phyloP scores from a whole-genome alignment of 441 rosid species.

The Pelargonium fulgidum region DNA sequence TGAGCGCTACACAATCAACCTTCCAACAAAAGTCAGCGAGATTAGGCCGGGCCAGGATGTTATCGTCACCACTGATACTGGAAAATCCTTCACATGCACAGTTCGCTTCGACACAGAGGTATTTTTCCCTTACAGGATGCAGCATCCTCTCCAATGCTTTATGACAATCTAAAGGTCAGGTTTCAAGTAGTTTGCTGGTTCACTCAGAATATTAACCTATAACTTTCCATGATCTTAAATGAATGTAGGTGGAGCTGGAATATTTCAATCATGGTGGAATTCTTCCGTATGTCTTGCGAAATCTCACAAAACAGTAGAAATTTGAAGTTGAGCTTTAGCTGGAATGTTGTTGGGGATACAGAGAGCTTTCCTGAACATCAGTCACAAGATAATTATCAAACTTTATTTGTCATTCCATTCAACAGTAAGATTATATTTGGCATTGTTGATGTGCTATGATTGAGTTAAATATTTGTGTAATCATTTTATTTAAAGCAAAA shows the following conservation, averaged over 20 bases:
- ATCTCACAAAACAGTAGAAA: constrained; percentile 35
- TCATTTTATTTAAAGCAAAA: too few species aligned
- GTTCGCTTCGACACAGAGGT: constrained; percentile 52
- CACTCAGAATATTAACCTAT: not conserved
- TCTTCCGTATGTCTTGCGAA: constrained; percentile 42
- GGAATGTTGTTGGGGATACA: too few species aligned
- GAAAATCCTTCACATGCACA: constrained; percentile 46
- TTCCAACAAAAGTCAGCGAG: constrained; percentile 40
- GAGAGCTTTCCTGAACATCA: too few species aligned
- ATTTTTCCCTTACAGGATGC: not conserved
- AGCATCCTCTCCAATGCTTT: not conserved
- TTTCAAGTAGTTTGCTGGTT: not conserved
- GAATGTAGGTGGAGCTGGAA: constrained; percentile 48
- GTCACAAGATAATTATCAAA: too few species aligned
- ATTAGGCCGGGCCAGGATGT: constrained; percentile 51
- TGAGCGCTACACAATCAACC: constrained; percentile 48
- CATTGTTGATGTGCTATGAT: too few species aligned
- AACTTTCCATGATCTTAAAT: not conserved
- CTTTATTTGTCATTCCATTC: too few species aligned
- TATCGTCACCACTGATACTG: constrained; percentile 36
- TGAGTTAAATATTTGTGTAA: too few species aligned
- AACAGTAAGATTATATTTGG: too few species aligned
- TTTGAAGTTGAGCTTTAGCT: not conserved
- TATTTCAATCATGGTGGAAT: constrained; percentile 57
- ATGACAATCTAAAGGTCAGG: not conserved